A percentile compares a stretch with the other conserved stretches of the same genome.
These are phyloP conservation scores for Elymus sibiricus DNA, from an alignment of 176 grass and related monocot genomes.

Conservation along the genomic window DNA sequence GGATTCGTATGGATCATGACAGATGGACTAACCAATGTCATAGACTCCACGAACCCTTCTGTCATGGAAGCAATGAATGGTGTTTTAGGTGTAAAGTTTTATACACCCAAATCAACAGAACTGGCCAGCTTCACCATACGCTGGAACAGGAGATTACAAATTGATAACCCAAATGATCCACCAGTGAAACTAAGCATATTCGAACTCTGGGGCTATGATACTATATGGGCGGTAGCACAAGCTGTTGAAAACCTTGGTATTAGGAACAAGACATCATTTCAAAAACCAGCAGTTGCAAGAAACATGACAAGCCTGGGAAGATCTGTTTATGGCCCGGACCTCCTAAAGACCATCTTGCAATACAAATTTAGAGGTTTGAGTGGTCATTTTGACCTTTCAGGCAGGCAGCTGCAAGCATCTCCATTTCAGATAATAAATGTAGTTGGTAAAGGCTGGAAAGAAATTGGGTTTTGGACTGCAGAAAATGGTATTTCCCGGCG, in stretches of 20 bases:
- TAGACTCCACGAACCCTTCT: slow-evolving; percentile 27
- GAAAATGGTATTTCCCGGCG: slow-evolving; percentile 27
- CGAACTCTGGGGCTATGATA: slow-evolving; percentile 54
- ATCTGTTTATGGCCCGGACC: slow-evolving; percentile 32
- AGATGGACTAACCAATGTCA: slow-evolving; percentile 36
- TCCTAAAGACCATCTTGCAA: slow-evolving; percentile 36
- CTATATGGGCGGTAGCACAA: slow-evolving; percentile 43
- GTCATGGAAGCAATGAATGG: slow-evolving; percentile 37
- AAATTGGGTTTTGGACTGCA: slow-evolving; percentile 50
- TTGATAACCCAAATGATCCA: slow-evolving; percentile 37
- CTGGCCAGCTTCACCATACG: slow-evolving; percentile 34
- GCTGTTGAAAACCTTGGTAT: slow-evolving; percentile 28
- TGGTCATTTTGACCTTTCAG: slow-evolving; percentile 48
- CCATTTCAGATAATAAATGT: slow-evolving; percentile 61
- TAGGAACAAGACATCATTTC: slow-evolving; percentile 8
- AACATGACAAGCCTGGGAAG: slow-evolving; percentile 15
- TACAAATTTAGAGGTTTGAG: slow-evolving; percentile 54
- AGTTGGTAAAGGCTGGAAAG: not conserved
- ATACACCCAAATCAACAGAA: slow-evolving; percentile 34
- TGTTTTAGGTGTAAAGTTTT: slow-evolving; percentile 39
- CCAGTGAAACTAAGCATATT: slow-evolving; percentile 26
- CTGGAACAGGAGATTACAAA: slow-evolving; percentile 49
- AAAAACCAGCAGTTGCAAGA: slow-evolving; percentile 22
- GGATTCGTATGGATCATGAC: slow-evolving; percentile 58
- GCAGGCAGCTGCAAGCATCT: slow-evolving; percentile 30